phyloP scores from a whole-genome alignment of 352 stramenopile genomes.

The Phytophthora hybrid region DNA sequence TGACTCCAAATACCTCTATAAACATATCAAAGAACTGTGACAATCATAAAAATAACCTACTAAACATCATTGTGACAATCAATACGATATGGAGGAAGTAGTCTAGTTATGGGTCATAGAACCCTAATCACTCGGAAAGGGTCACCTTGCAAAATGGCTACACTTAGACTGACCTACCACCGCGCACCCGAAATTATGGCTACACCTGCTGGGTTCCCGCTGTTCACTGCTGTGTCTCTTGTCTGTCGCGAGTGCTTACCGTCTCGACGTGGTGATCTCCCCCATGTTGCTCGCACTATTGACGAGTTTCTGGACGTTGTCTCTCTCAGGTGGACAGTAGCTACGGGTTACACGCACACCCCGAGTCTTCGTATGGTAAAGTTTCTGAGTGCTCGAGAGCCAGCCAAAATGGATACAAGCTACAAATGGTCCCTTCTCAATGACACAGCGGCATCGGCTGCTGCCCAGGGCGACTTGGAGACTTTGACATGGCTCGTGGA shows the following conservation, averaged over 20 bases:
- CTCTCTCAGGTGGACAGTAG: slow-evolving; percentile 16
- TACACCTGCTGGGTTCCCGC: neutral
- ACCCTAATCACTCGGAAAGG: too few relatives aligned
- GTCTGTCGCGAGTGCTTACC: slow-evolving; percentile 21
- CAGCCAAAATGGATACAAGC: slow-evolving; percentile 6
- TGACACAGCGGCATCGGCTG: slow-evolving; percentile 10
- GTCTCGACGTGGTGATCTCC: slow-evolving; percentile 7
- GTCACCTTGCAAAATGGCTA: neutral
- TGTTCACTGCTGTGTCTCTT: neutral
- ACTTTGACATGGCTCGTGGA: slow-evolving; percentile 27
- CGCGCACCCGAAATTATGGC: neutral
- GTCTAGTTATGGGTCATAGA: too few relatives aligned
- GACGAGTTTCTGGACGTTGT: slow-evolving; percentile 24
- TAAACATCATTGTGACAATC: too few relatives aligned
- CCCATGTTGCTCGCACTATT: slow-evolving; percentile 16
- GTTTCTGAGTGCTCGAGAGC: slow-evolving; percentile 23
- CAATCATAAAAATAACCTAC: too few relatives aligned
- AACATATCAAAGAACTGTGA: too few relatives aligned
- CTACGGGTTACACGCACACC: slow-evolving; percentile 13
- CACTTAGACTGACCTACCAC: neutral
- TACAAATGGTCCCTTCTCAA: slow-evolving; percentile 19
- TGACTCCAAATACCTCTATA: too few relatives aligned
- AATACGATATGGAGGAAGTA: too few relatives aligned
- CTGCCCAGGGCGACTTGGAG: slow-evolving; percentile 21
- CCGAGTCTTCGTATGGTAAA: slow-evolving; percentile 18